Evolutionary conservation across 345 rosid genomes (phyloP).

Genomic region (Eucalyptus globulus): DNA sequence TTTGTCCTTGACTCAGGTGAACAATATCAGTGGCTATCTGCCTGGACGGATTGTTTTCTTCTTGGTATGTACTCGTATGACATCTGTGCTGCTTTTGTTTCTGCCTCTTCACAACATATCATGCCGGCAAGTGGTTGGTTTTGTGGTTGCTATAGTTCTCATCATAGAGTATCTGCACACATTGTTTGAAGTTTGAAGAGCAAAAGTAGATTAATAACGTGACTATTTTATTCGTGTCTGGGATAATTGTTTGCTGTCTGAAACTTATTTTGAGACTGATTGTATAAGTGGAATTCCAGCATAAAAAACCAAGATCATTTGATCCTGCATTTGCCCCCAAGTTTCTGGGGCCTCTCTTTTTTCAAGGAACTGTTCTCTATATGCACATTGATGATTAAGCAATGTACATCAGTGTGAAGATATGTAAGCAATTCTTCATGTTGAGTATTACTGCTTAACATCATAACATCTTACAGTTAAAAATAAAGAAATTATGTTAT

Average conservation of each 20-base stretch:
- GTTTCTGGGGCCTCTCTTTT: not conserved
- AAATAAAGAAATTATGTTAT: not conserved
- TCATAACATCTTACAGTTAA: not conserved
- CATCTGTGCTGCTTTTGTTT: not conserved
- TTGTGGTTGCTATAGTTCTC: not conserved
- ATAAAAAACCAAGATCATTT: not conserved
- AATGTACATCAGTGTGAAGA: not conserved
- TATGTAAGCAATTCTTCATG: not conserved
- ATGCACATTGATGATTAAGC: not conserved
- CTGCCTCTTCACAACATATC: not conserved
- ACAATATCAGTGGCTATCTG: slow-evolving; percentile 97
- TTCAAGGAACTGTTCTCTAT: not conserved
- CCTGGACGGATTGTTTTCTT: slow-evolving; percentile 98
- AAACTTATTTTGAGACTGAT: not conserved
- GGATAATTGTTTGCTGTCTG: not conserved
- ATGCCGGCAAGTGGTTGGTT: not conserved
- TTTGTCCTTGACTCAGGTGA: slow-evolving; percentile 47
- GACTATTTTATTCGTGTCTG: not conserved
- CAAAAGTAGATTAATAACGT: not conserved
- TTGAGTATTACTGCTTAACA: not conserved
- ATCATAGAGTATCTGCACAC: not conserved
- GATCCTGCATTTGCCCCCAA: not conserved
- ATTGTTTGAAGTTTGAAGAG: not conserved
- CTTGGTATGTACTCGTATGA: slow-evolving; percentile 48
- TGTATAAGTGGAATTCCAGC: not conserved